Evolutionary conservation across 1,284 basidiomycete species (phyloP).

Genomic region (Fistulinella staudtii): DNA sequence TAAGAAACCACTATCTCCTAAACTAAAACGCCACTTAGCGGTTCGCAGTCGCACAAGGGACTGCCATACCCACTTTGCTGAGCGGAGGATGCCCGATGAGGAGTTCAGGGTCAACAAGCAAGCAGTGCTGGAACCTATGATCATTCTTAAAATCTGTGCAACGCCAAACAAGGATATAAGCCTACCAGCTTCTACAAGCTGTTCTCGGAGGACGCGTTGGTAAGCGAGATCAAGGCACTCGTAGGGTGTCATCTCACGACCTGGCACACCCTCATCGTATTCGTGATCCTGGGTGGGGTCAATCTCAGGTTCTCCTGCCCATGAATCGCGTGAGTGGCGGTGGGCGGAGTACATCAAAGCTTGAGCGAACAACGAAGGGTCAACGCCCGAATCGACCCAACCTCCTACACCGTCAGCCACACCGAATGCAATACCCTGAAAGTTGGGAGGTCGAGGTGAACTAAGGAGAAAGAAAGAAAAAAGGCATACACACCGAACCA

Average conservation of each 20-base stretch:
- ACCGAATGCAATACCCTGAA: conserved; percentile 71
- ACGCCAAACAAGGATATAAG: conserved; percentile 4
- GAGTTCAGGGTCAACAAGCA: conserved; percentile 78
- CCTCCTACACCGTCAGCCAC: conserved; percentile 70
- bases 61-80: conserved; percentile 65
- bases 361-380: conserved; percentile 74
- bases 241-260: conserved; percentile 66
- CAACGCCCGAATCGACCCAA: conserved; percentile 74
- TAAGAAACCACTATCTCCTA: conserved; percentile 84
- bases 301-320: conserved; percentile 66
- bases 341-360: conserved; percentile 70
- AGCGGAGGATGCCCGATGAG: conserved; percentile 67
- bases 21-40: conserved; percentile 38
- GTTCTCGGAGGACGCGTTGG: conserved; percentile 66
- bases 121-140: conserved; percentile 80
- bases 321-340: conserved; percentile 61
- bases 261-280: conserved; percentile 50
- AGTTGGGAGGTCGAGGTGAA: conserved; percentile 17
- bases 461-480: conserved; percentile 13
- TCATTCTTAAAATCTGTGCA: neutral
- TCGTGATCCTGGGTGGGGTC: conserved; percentile 50
- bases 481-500: conserved; percentile 60
- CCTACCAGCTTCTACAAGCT: conserved; percentile 69
- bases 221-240: conserved; percentile 74
- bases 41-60: neutral